These are phyloP conservation scores for Kazachstania viticola DNA, from an alignment of 805 yeast species.

Conservation along the genomic window DNA sequence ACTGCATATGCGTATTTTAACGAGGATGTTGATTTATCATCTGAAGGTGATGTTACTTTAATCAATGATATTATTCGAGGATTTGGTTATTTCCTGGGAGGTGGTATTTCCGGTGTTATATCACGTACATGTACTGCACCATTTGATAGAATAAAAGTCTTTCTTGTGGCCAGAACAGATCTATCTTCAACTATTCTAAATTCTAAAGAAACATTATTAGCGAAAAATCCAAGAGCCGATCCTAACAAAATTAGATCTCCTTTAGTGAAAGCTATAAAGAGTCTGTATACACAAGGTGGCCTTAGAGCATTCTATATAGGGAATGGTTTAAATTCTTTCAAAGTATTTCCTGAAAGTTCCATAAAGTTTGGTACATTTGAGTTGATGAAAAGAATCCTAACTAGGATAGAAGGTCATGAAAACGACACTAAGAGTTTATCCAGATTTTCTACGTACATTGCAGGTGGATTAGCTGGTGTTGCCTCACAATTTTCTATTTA, in stretches of 20 bases:
- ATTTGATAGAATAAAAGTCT: conserved; percentile 88
- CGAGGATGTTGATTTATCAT: conserved; percentile 70
- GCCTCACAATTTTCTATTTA: conserved; percentile 85
- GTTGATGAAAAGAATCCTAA: conserved; percentile 63
- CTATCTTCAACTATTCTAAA: conserved; percentile 57
- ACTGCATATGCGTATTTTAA: conserved; percentile 65
- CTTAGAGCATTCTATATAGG: conserved; percentile 83
- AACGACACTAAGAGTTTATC: conserved; percentile 60
- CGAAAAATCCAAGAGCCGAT: conserved; percentile 31
- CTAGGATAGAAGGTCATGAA: conserved; percentile 58
- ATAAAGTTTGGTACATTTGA: conserved; percentile 96
- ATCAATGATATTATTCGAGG: conserved; percentile 72
- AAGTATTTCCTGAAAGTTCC: conserved; percentile 94
- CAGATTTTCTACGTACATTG: conserved; percentile 66
- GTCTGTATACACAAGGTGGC: conserved; percentile 84
- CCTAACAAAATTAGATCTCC: conserved; percentile 55
- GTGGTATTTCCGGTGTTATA: conserved; percentile 91
- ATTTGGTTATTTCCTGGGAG: conserved; percentile 84
- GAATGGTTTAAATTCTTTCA: conserved; percentile 83
- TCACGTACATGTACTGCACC: conserved; percentile 97
- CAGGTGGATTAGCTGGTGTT: conserved; percentile 97
- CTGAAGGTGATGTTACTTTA: conserved; percentile 88
- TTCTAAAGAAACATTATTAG: conserved; percentile 37
- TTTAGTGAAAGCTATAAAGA: conserved; percentile 63
- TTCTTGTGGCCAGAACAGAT: conserved; percentile 83